These are phyloP conservation scores for Dothistroma pini DNA, from an alignment of 2,329 filamentous ascomycete genomes.

Conservation along the genomic window DNA sequence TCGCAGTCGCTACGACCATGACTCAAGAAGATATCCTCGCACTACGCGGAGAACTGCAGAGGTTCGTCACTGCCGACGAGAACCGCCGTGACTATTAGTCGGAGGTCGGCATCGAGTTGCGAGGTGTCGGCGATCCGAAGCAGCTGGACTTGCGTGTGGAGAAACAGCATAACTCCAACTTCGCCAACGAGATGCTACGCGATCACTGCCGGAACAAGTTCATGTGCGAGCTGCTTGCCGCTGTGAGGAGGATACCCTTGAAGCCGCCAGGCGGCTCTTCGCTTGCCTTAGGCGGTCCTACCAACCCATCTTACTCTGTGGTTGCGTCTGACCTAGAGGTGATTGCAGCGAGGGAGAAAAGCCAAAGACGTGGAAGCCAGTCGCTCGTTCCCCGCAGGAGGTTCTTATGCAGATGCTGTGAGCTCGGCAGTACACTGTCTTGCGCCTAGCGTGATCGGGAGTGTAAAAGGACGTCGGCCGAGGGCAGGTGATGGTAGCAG, in stretches of 20 bases:
- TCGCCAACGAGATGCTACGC: conserved; percentile 68
- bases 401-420: background rate
- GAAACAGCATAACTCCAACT: conserved; percentile 42
- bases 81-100: conserved; percentile 37
- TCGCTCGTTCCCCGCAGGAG: conserved; percentile 47
- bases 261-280: conserved; percentile 64
- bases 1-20: conserved; percentile 31
- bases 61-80: conserved; percentile 31
- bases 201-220: conserved; percentile 83
- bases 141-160: conserved; percentile 34
- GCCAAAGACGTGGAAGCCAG: conserved; percentile 43
- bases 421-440: background rate
- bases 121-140: conserved; percentile 30
- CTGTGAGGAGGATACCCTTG: conserved; percentile 80
- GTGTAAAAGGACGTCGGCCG: background rate
- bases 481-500: background rate
- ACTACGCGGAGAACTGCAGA: conserved; percentile 29
- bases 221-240: conserved; percentile 83
- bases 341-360: conserved; percentile 10
- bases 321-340: conserved; percentile 16
- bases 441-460: background rate
- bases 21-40: conserved; percentile 33
- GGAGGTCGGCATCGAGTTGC: conserved; percentile 34
- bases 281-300: conserved; percentile 47
- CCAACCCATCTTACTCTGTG: conserved; percentile 67